Evolutionary conservation across 805 yeast genomes (phyloP), one percentile per base, ranked within the genome.

Genomic region (Monosporozyma aquatica): DNA sequence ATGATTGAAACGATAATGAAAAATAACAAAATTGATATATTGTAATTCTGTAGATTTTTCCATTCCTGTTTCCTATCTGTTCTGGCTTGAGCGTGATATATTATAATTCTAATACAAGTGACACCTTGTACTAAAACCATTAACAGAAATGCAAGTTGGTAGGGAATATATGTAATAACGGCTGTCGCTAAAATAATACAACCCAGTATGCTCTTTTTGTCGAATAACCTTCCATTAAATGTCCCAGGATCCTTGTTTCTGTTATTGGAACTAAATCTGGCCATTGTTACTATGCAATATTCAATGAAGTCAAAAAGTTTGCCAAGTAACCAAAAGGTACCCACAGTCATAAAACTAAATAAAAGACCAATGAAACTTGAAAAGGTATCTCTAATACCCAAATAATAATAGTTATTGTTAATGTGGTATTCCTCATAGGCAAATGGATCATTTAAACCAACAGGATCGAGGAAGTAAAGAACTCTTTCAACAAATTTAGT

Each of bases 1-100:
- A 87, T 76, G 0, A 95, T 95, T 4, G 85, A 61, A 8, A 85
- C 70, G 82, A 95, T 82, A 8, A 84, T 47, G 81, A 87, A 75
- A 42, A 87, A 52, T 55, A 85, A 61, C 23, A 83, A 58, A 2
- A 85, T 47, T 1, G 89, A 71, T n/a, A 76, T 45, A 47, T 80
- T 77, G 59, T 72, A 85, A 51, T 83, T 81, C 48, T 66, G 63
- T 44, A 72, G 61, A 50, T 67, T 70, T 4, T 28, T 37, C 22
- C 30, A 44, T 25, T 52, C 48, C 37, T 53, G 38, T 4, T 35
- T 42, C 4, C 33, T n/a, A 8, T 43, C 35, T 20, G 41, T 40
- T 13, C 47, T 30, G 20, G 30, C 33, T n/a, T 11, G 15, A 14
- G 30, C 27, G 15, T 29, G 42, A 7, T 23, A 10, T 11, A 26